phyloP scores from a whole-genome alignment of 768 basidiomycete genomes.

The Roridomyces roridus region DNA sequence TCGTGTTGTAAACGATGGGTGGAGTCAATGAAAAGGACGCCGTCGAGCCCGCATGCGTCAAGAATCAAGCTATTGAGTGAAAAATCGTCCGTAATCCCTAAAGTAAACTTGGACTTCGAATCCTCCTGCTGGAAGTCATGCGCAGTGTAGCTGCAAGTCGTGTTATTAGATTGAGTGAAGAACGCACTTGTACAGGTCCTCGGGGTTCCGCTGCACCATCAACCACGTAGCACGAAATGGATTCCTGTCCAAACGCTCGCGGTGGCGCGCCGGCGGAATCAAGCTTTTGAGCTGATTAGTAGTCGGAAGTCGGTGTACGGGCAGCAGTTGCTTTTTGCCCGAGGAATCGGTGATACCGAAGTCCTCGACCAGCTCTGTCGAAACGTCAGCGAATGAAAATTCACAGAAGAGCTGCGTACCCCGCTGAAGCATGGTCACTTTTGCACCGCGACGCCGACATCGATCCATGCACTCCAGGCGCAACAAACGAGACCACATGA shows the following conservation, averaged over 20 bases:
- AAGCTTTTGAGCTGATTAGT: neutral
- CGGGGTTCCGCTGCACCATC: conserved; percentile 9
- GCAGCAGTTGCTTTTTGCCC: too few relatives aligned
- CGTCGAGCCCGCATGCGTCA: neutral
- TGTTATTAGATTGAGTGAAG: neutral
- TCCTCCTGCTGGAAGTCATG: neutral
- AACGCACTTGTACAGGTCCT: conserved; percentile 13
- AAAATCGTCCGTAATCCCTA: neutral
- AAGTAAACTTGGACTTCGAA: neutral
- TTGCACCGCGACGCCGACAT: neutral
- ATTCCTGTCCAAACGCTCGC: neutral
- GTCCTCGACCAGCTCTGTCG: neutral
- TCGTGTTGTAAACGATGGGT: conserved; percentile 11
- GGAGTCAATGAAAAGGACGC: conserved; percentile 5
- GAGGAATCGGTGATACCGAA: neutral
- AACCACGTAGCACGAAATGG: conserved; percentile 11
- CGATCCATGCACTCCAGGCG: neutral
- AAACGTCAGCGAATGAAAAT: neutral
- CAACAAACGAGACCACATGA: conserved; percentile 1
- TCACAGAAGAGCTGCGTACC: neutral
- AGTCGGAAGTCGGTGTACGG: neutral
- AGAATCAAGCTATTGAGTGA: neutral
- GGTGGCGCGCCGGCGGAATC: neutral
- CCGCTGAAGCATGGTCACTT: neutral
- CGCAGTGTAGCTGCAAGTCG: neutral